phyloP scores from a whole-genome alignment of 2,329 filamentous ascomycete species.

The Clonostachys rhizophaga region DNA sequence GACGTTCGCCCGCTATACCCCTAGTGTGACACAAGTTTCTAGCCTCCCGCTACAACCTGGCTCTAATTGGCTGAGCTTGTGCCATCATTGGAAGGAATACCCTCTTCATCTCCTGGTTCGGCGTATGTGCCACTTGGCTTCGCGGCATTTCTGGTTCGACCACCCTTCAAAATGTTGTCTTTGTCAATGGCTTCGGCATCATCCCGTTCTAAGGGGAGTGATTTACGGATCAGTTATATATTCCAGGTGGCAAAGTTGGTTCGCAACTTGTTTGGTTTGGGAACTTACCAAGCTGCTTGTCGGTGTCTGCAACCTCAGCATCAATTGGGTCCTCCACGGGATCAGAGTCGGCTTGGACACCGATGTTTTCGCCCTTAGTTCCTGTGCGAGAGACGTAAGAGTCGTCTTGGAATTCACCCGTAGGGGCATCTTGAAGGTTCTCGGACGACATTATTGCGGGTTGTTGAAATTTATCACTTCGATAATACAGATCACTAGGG shows the following conservation, averaged over 20 bases:
- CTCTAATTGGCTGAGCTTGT: constrained; percentile 1
- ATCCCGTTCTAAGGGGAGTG: constrained; percentile 2
- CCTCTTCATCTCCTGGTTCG: constrained; percentile 7
- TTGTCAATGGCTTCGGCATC: constrained; percentile 8
- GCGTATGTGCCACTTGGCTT: constrained; percentile 3
- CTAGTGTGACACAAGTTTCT: background rate
- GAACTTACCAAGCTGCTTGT: constrained; percentile 24
- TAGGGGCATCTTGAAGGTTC: constrained; percentile 3
- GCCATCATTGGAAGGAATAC: constrained; percentile 3
- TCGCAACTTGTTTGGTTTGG: too few relatives aligned
- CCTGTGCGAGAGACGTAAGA: constrained; percentile 25
- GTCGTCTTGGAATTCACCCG: constrained; percentile 5
- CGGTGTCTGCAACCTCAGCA: constrained; percentile 18
- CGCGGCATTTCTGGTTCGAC: constrained; percentile 5
- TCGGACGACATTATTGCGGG: constrained; percentile 2
- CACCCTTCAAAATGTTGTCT: constrained; percentile 6
- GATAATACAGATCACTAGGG: too few relatives aligned
- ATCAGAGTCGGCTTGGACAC: constrained; percentile 23
- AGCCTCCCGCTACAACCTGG: background rate
- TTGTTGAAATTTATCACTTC: background rate
- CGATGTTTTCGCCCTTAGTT: constrained; percentile 15
- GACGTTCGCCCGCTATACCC: too few relatives aligned
- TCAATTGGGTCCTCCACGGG: constrained; percentile 24
- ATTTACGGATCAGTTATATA: background rate
- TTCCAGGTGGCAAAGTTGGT: background rate